Evolutionary conservation across 495 filamentous ascomycete genomes (phyloP).

Genomic region (Podospora comata): DNA sequence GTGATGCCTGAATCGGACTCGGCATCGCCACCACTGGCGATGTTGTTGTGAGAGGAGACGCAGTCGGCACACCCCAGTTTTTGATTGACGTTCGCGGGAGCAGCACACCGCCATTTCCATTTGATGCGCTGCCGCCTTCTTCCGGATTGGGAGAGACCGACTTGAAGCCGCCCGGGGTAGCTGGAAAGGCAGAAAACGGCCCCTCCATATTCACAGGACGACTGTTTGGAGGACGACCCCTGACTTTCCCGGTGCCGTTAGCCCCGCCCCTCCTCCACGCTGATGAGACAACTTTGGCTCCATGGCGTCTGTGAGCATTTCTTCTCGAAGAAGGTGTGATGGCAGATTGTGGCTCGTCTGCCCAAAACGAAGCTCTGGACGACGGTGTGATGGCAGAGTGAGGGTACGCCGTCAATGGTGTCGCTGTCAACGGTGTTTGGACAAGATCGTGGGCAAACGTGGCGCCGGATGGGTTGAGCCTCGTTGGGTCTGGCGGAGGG

Average conservation of each 20-base stretch:
- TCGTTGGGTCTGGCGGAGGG: slow-evolving; percentile 28
- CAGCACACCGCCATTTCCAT: not conserved
- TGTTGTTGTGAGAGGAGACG: slow-evolving; percentile 17
- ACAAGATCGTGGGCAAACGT: slow-evolving; percentile 32
- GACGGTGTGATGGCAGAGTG: slow-evolving; percentile 32
- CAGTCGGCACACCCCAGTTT: not conserved
- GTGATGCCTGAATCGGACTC: not conserved
- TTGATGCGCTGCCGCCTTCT: slow-evolving; percentile 1
- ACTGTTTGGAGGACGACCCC: slow-evolving; percentile 83
- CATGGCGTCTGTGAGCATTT: slow-evolving; percentile 66
- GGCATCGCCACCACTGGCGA: slow-evolving; percentile 24
- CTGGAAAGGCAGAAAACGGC: slow-evolving; percentile 82
- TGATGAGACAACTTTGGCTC: slow-evolving; percentile 85
- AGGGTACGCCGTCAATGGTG: slow-evolving; percentile 41
- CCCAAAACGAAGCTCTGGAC: slow-evolving; percentile 5
- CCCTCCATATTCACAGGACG: slow-evolving; percentile 61
- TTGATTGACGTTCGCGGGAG: not conserved
- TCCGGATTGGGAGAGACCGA: slow-evolving; percentile 37
- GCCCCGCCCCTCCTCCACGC: slow-evolving; percentile 78
- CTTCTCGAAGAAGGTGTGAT: slow-evolving; percentile 26
- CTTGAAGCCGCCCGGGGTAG: slow-evolving; percentile 22
- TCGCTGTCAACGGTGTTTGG: slow-evolving; percentile 50
- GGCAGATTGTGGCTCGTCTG: slow-evolving; percentile 13
- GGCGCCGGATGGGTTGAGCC: slow-evolving; percentile 21
- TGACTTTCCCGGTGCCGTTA: slow-evolving; percentile 66